Conservation (phyloP, 352 stramenopile species). For the Halophytophthora polymorphica region DNA sequence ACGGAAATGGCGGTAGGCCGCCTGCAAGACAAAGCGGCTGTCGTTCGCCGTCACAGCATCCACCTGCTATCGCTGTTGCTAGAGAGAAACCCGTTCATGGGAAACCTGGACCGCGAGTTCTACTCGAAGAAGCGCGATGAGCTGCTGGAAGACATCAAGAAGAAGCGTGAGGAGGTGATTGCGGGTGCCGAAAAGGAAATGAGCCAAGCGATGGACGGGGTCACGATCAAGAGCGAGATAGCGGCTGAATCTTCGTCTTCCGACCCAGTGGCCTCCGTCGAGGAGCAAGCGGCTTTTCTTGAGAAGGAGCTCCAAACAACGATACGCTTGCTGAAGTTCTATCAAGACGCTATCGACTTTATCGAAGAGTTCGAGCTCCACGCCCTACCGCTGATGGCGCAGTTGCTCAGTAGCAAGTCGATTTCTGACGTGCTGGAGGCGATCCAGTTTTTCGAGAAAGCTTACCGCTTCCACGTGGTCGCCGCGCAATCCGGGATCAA, state of each 20-base stretch:
- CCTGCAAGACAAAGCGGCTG: constrained; percentile 92
- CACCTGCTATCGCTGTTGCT: constrained; percentile 88
- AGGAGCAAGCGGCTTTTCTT: constrained; percentile 38
- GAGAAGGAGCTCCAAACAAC: constrained; percentile 79
- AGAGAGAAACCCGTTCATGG: constrained; percentile 94
- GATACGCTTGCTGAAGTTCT: constrained; percentile 87
- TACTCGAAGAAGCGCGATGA: constrained; percentile 84
- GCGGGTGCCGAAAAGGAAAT: constrained; percentile 75
- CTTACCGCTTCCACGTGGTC: constrained; percentile 86
- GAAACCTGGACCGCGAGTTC: constrained; percentile 79
- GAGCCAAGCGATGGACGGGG: constrained; percentile 39
- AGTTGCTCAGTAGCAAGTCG: constrained; percentile 90
- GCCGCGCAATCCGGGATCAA: constrained; percentile 90
- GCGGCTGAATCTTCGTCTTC: not conserved
- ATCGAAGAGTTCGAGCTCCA: constrained; percentile 89
- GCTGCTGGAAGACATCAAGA: constrained; percentile 57
- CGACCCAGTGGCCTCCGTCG: constrained; percentile 13
- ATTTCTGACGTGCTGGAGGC: constrained; percentile 92
- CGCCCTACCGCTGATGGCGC: constrained; percentile 71
- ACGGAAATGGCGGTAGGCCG: constrained; percentile 83
- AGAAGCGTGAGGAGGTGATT: constrained; percentile 75
- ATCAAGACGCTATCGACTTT: constrained; percentile 90
- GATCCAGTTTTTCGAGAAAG: constrained; percentile 93
- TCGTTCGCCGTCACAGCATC: constrained; percentile 88
- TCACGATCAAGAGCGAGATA: constrained; percentile 14